These are phyloP conservation scores for Sequoiadendron giganteum DNA, from an alignment of 75 land plant genomes.

Conservation along the genomic window DNA sequence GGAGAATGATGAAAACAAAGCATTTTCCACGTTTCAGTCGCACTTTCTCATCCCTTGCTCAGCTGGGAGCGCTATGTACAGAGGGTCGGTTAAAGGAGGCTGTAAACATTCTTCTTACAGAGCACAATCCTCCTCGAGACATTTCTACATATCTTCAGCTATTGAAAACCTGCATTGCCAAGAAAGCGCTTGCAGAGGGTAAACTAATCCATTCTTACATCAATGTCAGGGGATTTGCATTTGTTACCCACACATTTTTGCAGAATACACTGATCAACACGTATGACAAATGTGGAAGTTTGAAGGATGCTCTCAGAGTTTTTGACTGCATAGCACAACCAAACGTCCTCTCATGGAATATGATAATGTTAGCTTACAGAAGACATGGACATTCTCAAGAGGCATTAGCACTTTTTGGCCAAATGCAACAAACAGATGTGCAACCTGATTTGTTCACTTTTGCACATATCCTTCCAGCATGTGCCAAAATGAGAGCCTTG, in stretches of 20 bases:
- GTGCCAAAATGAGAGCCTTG: not conserved
- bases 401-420: not conserved
- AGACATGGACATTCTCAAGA: not conserved
- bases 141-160: not conserved
- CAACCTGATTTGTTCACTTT: not conserved
- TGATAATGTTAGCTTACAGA: slow-evolving; percentile 1
- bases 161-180: not conserved
- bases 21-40: too few species aligned
- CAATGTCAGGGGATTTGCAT: not conserved
- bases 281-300: slow-evolving; percentile 6
- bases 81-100: not conserved
- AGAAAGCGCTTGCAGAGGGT: not conserved
- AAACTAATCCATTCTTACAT: not conserved
- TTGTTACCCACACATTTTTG: not conserved
- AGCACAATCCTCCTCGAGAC: not conserved
- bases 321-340: not conserved
- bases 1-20: too few species aligned
- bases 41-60: too few species aligned
- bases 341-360: slow-evolving; percentile 12
- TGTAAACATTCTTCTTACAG: not conserved
- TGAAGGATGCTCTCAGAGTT: slow-evolving; percentile 11
- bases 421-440: not conserved
- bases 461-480: not conserved
- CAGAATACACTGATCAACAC: not conserved
- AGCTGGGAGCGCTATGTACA: not conserved